Percentiles rank a stretch among this genome's conserved stretches.
phyloP scores from a whole-genome alignment of 2,329 filamentous ascomycete species.

The Exophiala phaeomuriformis region DNA sequence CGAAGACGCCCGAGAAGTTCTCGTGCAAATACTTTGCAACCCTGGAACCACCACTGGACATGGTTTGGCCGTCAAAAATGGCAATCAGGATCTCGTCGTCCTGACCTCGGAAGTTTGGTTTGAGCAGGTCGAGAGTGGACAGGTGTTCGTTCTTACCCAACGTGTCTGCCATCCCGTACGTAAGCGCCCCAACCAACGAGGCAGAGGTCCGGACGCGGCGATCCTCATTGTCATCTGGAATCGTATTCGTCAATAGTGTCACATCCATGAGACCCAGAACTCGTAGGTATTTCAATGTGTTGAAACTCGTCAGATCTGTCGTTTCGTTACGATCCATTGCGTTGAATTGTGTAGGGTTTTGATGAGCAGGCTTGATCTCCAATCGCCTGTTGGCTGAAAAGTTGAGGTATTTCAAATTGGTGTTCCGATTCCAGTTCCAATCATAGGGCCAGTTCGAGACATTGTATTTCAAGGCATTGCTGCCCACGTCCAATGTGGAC shows the following conservation, averaged over 20 bases:
- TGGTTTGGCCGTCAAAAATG: conserved; percentile 91
- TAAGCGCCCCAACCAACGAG: conserved; percentile 81
- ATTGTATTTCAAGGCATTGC: conserved; percentile 95
- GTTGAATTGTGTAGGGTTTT: conserved; percentile 48
- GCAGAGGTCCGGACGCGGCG: conserved; percentile 92
- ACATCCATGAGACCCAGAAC: conserved; percentile 96
- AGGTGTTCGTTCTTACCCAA: conserved; percentile 88
- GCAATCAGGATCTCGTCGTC: conserved; percentile 86
- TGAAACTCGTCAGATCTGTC: conserved; percentile 81
- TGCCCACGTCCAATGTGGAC: conserved; percentile 86
- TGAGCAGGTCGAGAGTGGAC: conserved; percentile 90
- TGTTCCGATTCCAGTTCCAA: conserved; percentile 99
- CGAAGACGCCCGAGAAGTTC: conserved; percentile 82
- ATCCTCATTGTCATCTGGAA: conserved; percentile 92
- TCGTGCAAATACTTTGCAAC: conserved; percentile 96
- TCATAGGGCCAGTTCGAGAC: conserved; percentile 98
- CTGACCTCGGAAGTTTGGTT: conserved; percentile 81
- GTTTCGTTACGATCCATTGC: conserved; percentile 42
- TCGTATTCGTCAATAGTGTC: conserved; percentile 83
- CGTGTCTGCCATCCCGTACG: conserved; percentile 96
- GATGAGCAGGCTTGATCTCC: conserved; percentile 63
- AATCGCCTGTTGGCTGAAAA: conserved; percentile 93
- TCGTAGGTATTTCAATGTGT: conserved; percentile 70
- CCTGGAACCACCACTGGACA: conserved; percentile 83
- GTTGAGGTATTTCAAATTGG: conserved; percentile 88